These are phyloP conservation scores for Mortierella sp. DNA, from an alignment of 371 early-diverging fungal genomes.

Conservation along the genomic window DNA sequence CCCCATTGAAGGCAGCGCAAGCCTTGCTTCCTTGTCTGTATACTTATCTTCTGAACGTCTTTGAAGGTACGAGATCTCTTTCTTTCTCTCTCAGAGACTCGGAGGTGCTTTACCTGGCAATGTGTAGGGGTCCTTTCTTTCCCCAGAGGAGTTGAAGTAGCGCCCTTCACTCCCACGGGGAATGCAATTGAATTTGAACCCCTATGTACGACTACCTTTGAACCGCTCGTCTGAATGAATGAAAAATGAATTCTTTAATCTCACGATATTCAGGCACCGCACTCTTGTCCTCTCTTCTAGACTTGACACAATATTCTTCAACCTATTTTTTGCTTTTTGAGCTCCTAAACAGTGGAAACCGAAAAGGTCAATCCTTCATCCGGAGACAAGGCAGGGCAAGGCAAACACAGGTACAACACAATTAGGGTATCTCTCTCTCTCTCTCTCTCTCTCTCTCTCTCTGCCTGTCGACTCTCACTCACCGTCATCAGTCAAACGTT, in stretches of 20 bases:
- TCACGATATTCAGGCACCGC: not conserved
- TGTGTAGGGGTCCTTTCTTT: not conserved
- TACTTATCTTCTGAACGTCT: too few relatives aligned
- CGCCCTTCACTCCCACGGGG: not conserved
- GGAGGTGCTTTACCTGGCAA: too few relatives aligned
- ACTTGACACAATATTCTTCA: too few relatives aligned
- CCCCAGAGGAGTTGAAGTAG: too few relatives aligned
- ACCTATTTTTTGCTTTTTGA: not conserved
- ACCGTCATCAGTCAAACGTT: not conserved
- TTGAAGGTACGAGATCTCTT: too few relatives aligned
- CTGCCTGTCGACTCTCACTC: not conserved
- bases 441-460: not conserved
- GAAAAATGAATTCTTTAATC: too few relatives aligned
- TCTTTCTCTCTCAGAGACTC: too few relatives aligned
- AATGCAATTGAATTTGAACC: not conserved
- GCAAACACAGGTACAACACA: not conserved
- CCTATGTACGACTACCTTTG: not conserved
- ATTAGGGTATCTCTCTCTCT: not conserved
- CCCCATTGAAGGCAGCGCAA: too few relatives aligned
- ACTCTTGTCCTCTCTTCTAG: not conserved
- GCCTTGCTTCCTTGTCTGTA: too few relatives aligned
- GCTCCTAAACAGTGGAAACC: constrained; percentile 1
- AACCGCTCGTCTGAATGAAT: too few relatives aligned
- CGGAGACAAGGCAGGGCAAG: not conserved
- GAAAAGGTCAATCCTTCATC: not conserved